Conservation (phyloP, 106 monocot genomes). For the Dioscorea zingiberensis region DNA sequence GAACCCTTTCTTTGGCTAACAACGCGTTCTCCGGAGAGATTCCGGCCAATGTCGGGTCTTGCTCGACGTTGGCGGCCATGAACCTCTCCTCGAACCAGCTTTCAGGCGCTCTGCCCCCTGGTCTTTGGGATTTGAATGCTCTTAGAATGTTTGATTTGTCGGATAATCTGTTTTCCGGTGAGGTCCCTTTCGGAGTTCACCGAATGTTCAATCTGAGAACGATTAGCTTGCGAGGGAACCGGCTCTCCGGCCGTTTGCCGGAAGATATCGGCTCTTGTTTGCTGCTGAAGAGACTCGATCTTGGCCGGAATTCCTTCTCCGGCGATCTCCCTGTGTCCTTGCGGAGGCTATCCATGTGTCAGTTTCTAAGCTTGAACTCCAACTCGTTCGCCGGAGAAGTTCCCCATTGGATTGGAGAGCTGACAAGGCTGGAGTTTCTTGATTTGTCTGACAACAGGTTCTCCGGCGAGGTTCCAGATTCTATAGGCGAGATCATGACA, state of each 20-base stretch:
- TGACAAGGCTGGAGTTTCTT: constrained; percentile 37
- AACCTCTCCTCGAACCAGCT: constrained; percentile 60
- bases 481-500: constrained; percentile 26
- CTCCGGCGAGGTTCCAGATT: constrained; percentile 44
- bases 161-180: constrained; percentile 37
- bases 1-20: constrained; percentile 43
- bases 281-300: constrained; percentile 46
- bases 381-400: constrained; percentile 59
- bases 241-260: constrained; percentile 48
- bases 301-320: constrained; percentile 42
- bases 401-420: constrained; percentile 60
- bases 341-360: constrained; percentile 43
- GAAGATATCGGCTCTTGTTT: constrained; percentile 46
- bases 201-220: constrained; percentile 41
- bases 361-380: constrained; percentile 27
- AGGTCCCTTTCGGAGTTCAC: constrained; percentile 51
- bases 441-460: constrained; percentile 72
- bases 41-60: constrained; percentile 46
- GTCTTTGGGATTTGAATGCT: constrained; percentile 57
- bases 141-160: constrained; percentile 65
- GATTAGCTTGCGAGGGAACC: constrained; percentile 46
- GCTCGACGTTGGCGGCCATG: constrained; percentile 53
- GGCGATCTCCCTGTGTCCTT: constrained; percentile 50
- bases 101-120: constrained; percentile 41
- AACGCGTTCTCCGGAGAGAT: constrained; percentile 50